Conservation (phyloP, 179 eudicot species). For the Spinacia oleracea region DNA sequence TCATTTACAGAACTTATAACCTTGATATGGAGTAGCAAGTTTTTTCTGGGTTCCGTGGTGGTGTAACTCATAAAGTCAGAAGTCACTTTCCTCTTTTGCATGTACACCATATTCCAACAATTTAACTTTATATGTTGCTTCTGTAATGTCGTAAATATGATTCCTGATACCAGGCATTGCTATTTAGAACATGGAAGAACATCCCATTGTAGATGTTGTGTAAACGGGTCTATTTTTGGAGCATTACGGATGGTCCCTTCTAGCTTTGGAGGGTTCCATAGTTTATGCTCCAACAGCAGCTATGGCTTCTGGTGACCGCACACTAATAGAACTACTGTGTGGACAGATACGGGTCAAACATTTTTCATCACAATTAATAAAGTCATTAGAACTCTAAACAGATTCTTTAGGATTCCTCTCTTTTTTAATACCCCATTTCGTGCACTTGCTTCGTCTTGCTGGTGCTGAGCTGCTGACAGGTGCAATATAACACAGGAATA, state of each 20-base stretch:
- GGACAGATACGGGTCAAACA: slow-evolving; percentile 47
- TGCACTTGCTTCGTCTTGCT: background rate
- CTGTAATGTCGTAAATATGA: background rate
- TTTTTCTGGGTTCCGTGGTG: background rate
- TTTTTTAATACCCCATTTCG: no score
- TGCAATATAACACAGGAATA: background rate
- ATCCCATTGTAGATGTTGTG: background rate
- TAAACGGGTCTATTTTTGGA: slow-evolving; percentile 15
- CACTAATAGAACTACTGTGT: slow-evolving; percentile 49
- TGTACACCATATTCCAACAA: background rate
- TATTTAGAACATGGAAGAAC: background rate
- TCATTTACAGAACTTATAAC: background rate
- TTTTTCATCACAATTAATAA: background rate
- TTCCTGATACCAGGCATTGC: background rate
- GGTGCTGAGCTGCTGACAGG: background rate
- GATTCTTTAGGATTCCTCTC: background rate
- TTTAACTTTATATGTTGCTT: slow-evolving; percentile 1
- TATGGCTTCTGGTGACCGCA: slow-evolving; percentile 50
- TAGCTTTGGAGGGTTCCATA: slow-evolving; percentile 36
- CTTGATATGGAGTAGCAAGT: background rate
- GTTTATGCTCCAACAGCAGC: slow-evolving; percentile 35
- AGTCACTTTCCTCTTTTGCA: background rate
- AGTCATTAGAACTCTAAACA: background rate
- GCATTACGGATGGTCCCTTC: slow-evolving; percentile 35
- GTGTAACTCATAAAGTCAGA: background rate